Base-by-base conservation (phyloP, 2,329 filamentous ascomycete genomes). In the Cordyceps fumosorosea region DNA sequence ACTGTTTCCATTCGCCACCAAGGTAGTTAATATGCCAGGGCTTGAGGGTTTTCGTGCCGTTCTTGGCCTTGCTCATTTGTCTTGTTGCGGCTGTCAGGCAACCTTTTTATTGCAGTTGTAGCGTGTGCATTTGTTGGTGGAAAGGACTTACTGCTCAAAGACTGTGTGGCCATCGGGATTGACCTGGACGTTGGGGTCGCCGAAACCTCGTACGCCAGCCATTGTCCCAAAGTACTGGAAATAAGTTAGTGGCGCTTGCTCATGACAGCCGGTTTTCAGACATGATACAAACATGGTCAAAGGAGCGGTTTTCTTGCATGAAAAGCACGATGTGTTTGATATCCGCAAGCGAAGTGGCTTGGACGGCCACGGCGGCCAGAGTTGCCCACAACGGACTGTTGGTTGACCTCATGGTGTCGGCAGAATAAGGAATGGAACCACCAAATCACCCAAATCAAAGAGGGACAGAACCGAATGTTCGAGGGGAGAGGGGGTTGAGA, bases 281-380 rank as follows among this genome's bases (percentile, higher is more conserved):
- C 7, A 10, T 20, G 3, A 11, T 16, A 63, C 72, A 54, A 40
- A 73, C 72, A 51, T 73, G 72, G 58, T 73, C 70, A 55, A 74
- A 70, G 0, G 72, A 69, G 4, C 72, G 65, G 55, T 74, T 74
- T 63, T 74, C 80, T 67, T 83, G 80, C 81, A 84, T 84, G 67
- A 84, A 81, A 42, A 84, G 76, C 22, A 84, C 76, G 45, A 84
- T 81, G 76, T 84, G 81, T 60, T 84, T 77, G 64, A 84, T 78
- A 60, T 83, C 80, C 29, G 74, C 73, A 37, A 82, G 71, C 10
- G 78, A 78, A 3, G 72, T 74, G 4, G 73, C 77, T 2, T 63
- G 62, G 7, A 63, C 66, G 37, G 67, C 66, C 18, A 51, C 48
- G n/a, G 53, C 62, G 22, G 65, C 66, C 26, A 61, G 18, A 18